Base-by-base conservation (phyloP, 2,329 filamentous ascomycete species). In the Leptographium galeiforme region DNA sequence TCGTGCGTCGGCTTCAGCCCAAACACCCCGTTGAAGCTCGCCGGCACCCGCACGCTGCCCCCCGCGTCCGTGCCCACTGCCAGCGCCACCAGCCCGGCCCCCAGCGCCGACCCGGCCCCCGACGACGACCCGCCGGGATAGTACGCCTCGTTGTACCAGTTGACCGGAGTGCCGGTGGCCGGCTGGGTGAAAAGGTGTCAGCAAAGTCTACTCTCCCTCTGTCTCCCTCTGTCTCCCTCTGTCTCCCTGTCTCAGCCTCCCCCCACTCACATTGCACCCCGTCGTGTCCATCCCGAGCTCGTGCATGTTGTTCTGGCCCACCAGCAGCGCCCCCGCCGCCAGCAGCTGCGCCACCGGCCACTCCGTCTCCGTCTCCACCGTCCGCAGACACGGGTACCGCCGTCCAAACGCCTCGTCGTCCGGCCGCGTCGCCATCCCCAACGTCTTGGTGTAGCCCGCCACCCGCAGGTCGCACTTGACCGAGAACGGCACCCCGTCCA, bases 101-200 rank as follows among this genome's bases (percentile, higher is more conserved):
- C 76, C 32, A 90, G 74, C 13, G 81, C 77, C 52, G 88, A 91
- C 0, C 76, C 86, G 4, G 78, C 84, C 2, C 88, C 88, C 2
- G 86, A 87, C 0, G 87, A 89, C 0, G 86, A 90, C 33, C 88
- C 88, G 48, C 88, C 88, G 6, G 85, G 81, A 64, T 89, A 94
- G 71, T 89, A 93, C 4, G 73, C 66, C 18, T 74, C 72, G 67
- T 91, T 90, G 66, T 87, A 79, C 59, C 87, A 89, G 66, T 94
- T 93, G 18, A 79, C 73, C 0, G 88, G 85, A 0, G 87, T 89
- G 40, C 87, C 87, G 63, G 79, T 83, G 41, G 73, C 75, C 7
- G 82, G 78, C 72, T 56, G 32, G 32, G n/a, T n/a, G n/a, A n/a
- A n/a, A n/a, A n/a, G n/a, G n/a, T 36, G 25, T 36, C 34, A 13